phyloP scores from a whole-genome alignment of 2,329 filamentous ascomycete genomes.

The Nigrograna mackinnonii region DNA sequence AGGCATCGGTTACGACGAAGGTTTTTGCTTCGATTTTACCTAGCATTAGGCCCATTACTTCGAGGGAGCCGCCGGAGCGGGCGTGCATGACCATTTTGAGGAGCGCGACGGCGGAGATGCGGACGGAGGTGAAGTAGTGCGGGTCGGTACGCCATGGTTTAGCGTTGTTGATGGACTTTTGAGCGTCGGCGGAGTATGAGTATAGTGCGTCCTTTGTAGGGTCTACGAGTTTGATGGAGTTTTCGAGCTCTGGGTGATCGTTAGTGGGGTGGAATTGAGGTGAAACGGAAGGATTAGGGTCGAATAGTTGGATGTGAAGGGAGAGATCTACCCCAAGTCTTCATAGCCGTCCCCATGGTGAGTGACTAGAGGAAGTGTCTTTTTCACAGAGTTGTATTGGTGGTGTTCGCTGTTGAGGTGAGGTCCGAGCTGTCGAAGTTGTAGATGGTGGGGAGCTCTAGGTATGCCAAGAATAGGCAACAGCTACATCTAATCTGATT shows the following conservation, averaged over 20 bases:
- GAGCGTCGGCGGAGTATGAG: constrained; percentile 71
- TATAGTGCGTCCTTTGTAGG: constrained; percentile 89
- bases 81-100: constrained; percentile 99
- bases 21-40: constrained; percentile 85
- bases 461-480: too few relatives aligned
- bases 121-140: constrained; percentile 89
- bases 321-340: constrained; percentile 37
- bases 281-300: not conserved
- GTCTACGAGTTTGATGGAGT: constrained; percentile 79
- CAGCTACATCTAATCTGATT: too few relatives aligned
- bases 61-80: constrained; percentile 86
- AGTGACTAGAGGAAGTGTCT: too few relatives aligned
- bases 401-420: too few relatives aligned
- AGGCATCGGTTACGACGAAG: constrained; percentile 92
- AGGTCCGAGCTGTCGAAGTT: too few relatives aligned
- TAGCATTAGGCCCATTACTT: constrained; percentile 98
- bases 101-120: constrained; percentile 89
- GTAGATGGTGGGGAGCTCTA: too few relatives aligned
- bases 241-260: constrained; percentile 75
- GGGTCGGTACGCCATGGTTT: constrained; percentile 79
- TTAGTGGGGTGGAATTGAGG: constrained; percentile 12
- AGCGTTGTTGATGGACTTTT: constrained; percentile 66
- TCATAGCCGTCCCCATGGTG: constrained; percentile 38
- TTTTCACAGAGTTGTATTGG: too few relatives aligned
- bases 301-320: not conserved